Conservation (phyloP, 331 rosid species). For the Cydonia oblonga region DNA sequence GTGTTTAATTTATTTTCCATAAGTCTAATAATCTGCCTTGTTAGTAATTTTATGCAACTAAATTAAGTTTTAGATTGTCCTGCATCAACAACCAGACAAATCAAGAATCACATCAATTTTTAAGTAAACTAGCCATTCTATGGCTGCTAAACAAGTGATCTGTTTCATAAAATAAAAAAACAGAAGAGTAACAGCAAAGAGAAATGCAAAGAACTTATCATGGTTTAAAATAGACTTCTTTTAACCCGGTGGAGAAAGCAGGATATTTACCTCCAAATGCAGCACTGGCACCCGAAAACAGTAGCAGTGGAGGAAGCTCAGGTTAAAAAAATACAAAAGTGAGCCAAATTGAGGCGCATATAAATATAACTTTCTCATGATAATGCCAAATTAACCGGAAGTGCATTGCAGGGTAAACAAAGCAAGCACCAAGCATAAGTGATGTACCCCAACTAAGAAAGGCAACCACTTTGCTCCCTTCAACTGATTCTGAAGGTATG, state of each 20-base stretch:
- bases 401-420: neutral
- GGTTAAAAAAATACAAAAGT: conserved; percentile 4
- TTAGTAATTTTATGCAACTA: too few relatives aligned
- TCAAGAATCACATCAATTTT: neutral
- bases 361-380: neutral
- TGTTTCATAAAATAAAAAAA: neutral
- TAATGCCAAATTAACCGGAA: neutral
- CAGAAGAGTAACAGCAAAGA: neutral
- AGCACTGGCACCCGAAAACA: conserved; percentile 69
- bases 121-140: neutral
- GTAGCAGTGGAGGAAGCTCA: conserved; percentile 74
- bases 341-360: conserved; percentile 4
- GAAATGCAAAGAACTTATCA: neutral
- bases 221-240: neutral
- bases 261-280: conserved; percentile 66
- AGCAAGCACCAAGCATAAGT: neutral
- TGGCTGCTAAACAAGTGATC: neutral
- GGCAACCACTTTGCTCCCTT: conserved; percentile 99
- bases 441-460: conserved; percentile 65
- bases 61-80: too few relatives aligned
- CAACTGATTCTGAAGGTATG: conserved; percentile 59
- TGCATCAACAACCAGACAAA: neutral
- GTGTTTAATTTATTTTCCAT: too few relatives aligned
- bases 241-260: neutral
- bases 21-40: too few relatives aligned